Evolutionary conservation across 345 rosid species (phyloP), one percentile per base, ranked within the genome.

Genomic region (Euphorbia peplus): DNA sequence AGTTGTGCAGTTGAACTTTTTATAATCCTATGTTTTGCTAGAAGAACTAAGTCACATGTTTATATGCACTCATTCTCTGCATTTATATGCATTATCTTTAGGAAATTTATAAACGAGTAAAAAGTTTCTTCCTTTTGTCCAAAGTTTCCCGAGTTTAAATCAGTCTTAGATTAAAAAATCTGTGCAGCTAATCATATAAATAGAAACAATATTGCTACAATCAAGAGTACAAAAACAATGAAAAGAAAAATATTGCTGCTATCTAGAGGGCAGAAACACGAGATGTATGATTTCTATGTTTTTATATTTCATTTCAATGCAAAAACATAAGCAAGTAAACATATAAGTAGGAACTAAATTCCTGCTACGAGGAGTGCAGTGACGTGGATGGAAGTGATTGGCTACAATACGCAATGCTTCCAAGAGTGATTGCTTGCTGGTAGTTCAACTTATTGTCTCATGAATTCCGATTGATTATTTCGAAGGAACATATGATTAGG

Each of bases 1-100:
- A 21, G 76, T 66, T 58, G 46, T 48, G 42, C 25, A 21, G 76
- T 66, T 58, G 46, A 55, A 48, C 25, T 58, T 32, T n/a, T 28
- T 66, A 13, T 21, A 52, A 71, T 54, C 70, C 30, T 42, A 25
- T 24, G 41, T 67, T 44, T 76, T 60, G 24, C 44, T 52, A 53
- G 37, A 42, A 26, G 64, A 78, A 16, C 41, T 42, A 22, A 32
- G 30, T 12, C 10, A 39, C 5, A 19, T 37, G 16, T 39, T 1
- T 35, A 32, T 37, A 11, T 15, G 24, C 15, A 35, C 10, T 67
- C 30, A 10, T 15, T 64, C 5, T n/a, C 4, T 25, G 15, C n/a
- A 9, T 63, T 28, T 44, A 16, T 14, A 5, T 63, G 63, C 30
- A 59, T 32, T 59, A 32, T 42, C 15, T 30, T 7, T 25, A 14